These are phyloP conservation scores for Endogone sp. DNA, from an alignment of 192 early-diverging fungal species.

Conservation along the genomic window DNA sequence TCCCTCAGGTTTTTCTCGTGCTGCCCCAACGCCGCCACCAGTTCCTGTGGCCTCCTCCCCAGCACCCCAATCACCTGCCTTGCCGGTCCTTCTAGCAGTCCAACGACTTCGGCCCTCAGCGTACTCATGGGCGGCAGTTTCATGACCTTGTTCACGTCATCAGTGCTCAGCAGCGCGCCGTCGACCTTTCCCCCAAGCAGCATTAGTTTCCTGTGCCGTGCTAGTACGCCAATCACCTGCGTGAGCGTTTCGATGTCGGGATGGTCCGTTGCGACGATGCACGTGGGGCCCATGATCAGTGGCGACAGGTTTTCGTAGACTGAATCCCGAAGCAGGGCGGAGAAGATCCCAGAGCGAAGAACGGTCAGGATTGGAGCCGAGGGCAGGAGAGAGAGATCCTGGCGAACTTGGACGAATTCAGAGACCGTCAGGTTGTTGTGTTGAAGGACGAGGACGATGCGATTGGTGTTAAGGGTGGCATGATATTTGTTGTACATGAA, in stretches of 20 bases:
- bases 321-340: slow-evolving; percentile 38
- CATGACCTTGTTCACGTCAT: slow-evolving; percentile 40
- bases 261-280: slow-evolving; percentile 41
- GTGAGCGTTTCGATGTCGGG: slow-evolving; percentile 33
- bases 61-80: slow-evolving; percentile 37
- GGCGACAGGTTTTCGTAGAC: slow-evolving; percentile 43
- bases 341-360: slow-evolving; percentile 43
- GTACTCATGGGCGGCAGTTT: slow-evolving; percentile 44
- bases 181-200: slow-evolving; percentile 56
- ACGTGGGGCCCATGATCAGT: slow-evolving; percentile 46
- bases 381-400: slow-evolving; percentile 26
- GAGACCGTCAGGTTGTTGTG: slow-evolving; percentile 57
- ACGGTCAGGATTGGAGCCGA: slow-evolving; percentile 35
- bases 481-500: slow-evolving; percentile 45
- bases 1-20: slow-evolving; percentile 22
- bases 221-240: slow-evolving; percentile 33
- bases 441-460: slow-evolving; percentile 49
- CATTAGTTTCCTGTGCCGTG: slow-evolving; percentile 51
- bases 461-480: slow-evolving; percentile 37
- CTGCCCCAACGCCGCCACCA: slow-evolving; percentile 33
- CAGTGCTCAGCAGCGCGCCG: slow-evolving; percentile 41
- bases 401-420: slow-evolving; percentile 46
- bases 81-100: slow-evolving; percentile 41
- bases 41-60: slow-evolving; percentile 29
- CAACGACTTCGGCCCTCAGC: slow-evolving; percentile 40